Base-by-base conservation (phyloP, 352 stramenopile genomes). In the Elongisporangium undulatum region DNA sequence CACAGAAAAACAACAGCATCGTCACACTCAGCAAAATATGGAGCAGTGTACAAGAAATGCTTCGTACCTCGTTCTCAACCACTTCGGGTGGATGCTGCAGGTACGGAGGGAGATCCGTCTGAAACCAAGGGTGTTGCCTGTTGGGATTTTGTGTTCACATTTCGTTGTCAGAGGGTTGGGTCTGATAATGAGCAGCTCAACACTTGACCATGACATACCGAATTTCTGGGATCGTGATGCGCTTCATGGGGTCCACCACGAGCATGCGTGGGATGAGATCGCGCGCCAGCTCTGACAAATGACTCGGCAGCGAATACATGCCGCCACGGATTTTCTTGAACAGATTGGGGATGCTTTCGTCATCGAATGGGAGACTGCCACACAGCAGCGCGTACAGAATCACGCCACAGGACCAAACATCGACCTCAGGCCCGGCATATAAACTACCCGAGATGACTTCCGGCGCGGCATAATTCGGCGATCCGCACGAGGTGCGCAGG, bases 371-470 rank as follows among this genome's bases (percentile, higher is more conserved):
- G 10, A 99, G 79, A 24, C 92, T 98, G 16, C 97, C 97, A 70
- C 97, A 99, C 12, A 99, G 71, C 39, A 99, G 80, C 51, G 97
- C 97, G 74, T 99, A 99, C 9, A 99, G 70, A 67, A 99, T 99
- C 34, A 99, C 97, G 49, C 97, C 97, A 66, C 96, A 99, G 20
- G 88, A 98, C 97, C 97, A 99, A 26, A 99, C 97, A 74, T 99
- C 97, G 48, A 99, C 97, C 71, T 99, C 97, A 0, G 97, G 96
- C 6, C 97, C 97, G 24, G 97, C 96, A 74, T 99, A 99, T 20
- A 99, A 82, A 62, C 96, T 97, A 1, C 97, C 97, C 26, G 89
- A 98, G 58, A 99, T 99, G 29, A 99, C 97, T 77, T 99, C 97
- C 0, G 98, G 98, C 5, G 97, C 97, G n/a, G 98, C 98, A 69